Conservation (phyloP, 2,329 filamentous ascomycete species). For the Fusarium sp. region DNA sequence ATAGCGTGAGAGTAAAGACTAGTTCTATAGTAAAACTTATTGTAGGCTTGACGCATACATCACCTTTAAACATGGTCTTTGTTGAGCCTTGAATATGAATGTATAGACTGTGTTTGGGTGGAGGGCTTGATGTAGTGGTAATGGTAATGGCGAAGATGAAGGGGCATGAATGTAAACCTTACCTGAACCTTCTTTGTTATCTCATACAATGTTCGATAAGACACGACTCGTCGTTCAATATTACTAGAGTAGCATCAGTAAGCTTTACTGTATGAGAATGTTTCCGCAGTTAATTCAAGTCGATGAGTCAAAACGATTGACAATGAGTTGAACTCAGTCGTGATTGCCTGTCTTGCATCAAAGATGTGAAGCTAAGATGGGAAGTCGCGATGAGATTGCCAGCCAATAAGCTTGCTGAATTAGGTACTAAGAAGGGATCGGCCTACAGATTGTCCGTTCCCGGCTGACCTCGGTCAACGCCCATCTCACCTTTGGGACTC, state of each 20-base stretch:
- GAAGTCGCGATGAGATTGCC: slow-evolving; percentile 40
- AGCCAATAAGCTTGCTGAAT: slow-evolving; percentile 40
- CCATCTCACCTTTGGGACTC: neutral
- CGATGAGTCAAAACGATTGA: slow-evolving; percentile 12
- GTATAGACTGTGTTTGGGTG: neutral
- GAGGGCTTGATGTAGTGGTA: slow-evolving; percentile 3
- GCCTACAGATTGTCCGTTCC: slow-evolving; percentile 45
- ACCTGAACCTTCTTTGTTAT: slow-evolving; percentile 28
- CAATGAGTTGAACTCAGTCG: slow-evolving; percentile 34
- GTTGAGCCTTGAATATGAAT: too few relatives aligned
- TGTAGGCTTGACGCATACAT: neutral
- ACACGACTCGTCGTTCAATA: neutral
- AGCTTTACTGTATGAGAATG: slow-evolving; percentile 7
- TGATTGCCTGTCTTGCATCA: slow-evolving; percentile 24
- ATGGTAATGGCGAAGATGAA: neutral
- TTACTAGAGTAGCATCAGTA: neutral
- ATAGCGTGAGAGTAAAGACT: slow-evolving; percentile 5
- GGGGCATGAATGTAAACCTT: slow-evolving; percentile 15
- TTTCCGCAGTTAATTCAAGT: neutral
- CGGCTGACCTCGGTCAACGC: slow-evolving; percentile 14
- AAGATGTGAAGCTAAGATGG: slow-evolving; percentile 38
- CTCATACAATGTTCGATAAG: slow-evolving; percentile 26
- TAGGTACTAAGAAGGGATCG: slow-evolving; percentile 11
- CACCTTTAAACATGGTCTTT: neutral
- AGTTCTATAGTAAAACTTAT: neutral